Conservation (phyloP, 2,329 filamentous ascomycete genomes). For the Curvularia spicifera region DNA sequence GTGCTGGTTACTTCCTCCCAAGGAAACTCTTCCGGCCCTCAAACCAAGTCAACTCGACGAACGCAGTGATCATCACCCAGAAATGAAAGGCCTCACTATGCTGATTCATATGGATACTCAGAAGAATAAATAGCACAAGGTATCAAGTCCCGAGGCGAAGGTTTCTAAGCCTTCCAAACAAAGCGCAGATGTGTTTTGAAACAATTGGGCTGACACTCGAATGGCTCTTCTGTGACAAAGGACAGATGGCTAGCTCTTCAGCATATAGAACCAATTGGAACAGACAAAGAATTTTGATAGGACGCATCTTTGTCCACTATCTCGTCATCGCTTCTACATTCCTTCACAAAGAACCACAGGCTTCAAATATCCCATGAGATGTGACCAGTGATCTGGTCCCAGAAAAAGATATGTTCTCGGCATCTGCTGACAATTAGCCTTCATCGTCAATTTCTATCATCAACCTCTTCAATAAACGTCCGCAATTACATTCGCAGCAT, state of each 20-base stretch:
- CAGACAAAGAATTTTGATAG: slow-evolving; percentile 11
- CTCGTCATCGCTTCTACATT: background rate
- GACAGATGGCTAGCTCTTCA: background rate
- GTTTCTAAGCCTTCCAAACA: background rate
- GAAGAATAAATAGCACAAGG: background rate
- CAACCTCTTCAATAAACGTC: background rate
- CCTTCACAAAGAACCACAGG: slow-evolving; percentile 8
- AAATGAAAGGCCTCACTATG: background rate
- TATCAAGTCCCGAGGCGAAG: background rate
- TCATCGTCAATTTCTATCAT: background rate
- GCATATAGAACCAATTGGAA: background rate
- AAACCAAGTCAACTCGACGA: background rate
- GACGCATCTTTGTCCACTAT: slow-evolving; percentile 7
- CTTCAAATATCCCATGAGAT: background rate
- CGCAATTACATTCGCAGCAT: background rate
- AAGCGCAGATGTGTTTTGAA: slow-evolving; percentile 6
- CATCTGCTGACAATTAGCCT: background rate
- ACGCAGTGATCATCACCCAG: background rate
- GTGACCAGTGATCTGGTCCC: background rate
- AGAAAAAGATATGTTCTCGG: background rate
- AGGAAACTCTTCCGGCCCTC: background rate
- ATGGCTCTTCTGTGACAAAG: slow-evolving; percentile 8
- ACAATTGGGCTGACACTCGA: background rate
- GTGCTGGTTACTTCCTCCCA: background rate
- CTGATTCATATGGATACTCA: background rate